These are phyloP conservation scores for Pestalotiopsis sp. DNA, from an alignment of 2,329 filamentous ascomycete genomes.

Conservation along the genomic window DNA sequence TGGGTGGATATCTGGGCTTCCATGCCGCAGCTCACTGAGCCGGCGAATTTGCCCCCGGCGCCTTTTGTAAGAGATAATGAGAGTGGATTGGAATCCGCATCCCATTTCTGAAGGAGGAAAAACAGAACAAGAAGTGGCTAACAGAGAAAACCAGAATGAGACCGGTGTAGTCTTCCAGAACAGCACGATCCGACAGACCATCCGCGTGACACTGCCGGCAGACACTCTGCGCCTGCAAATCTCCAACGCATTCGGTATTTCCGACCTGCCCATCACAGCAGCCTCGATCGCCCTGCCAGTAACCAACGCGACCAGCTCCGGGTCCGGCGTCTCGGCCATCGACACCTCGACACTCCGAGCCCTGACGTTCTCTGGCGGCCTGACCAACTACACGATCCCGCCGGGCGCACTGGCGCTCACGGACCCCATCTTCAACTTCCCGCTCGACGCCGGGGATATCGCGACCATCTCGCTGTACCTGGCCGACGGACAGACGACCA, in stretches of 20 bases:
- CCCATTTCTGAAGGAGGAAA: background rate
- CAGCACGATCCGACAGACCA: conserved; percentile 62
- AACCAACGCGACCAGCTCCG: conserved; percentile 43
- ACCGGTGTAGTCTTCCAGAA: conserved; percentile 55
- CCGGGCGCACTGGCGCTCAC: conserved; percentile 59
- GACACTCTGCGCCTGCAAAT: conserved; percentile 59
- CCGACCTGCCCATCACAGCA: conserved; percentile 57
- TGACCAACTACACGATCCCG: conserved; percentile 46
- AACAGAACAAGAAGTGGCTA: background rate
- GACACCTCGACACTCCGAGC: conserved; percentile 45
- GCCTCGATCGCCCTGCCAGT: conserved; percentile 56
- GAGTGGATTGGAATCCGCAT: background rate
- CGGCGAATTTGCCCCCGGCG: conserved; percentile 55
- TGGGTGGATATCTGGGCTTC: conserved; percentile 65
- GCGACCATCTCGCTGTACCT: conserved; percentile 62
- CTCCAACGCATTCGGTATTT: conserved; percentile 62
- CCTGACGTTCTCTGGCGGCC: conserved; percentile 57
- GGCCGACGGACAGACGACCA: conserved; percentile 53
- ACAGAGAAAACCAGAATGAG: conserved; percentile 44
- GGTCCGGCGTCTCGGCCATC: conserved; percentile 50
- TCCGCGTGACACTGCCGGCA: conserved; percentile 55
- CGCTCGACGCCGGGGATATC: conserved; percentile 47
- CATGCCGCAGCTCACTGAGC: conserved; percentile 65
- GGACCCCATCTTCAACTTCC: conserved; percentile 54
- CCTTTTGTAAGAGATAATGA: conserved; percentile 48